Evolutionary conservation across 306 rosid genomes (phyloP).

Genomic region (Lathyrus oleraceus): DNA sequence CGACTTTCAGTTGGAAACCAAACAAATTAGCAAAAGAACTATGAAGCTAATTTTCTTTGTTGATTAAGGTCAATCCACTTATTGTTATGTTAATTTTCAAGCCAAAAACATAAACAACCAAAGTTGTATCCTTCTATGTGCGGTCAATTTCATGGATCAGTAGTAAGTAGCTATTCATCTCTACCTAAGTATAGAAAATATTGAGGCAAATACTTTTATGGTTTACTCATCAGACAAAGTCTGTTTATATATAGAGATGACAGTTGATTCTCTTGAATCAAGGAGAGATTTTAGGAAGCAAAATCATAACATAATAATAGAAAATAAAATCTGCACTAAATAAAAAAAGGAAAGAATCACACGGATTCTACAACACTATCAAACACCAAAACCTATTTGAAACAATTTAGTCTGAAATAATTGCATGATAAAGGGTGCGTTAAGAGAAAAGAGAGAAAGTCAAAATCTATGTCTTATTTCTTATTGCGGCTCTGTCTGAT

Average conservation of each 20-base stretch:
- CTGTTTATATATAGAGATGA: not conserved
- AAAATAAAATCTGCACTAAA: not conserved
- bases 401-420: conserved; percentile 1
- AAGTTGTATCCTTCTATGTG: not conserved
- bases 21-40: conserved; percentile 13
- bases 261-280: not conserved
- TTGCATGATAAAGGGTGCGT: not conserved
- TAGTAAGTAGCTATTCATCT: not conserved
- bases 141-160: conserved; percentile 10
- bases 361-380: not conserved
- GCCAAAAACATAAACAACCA: conserved; percentile 11
- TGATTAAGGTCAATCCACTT: conserved; percentile 6
- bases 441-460: not conserved
- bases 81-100: conserved; percentile 11
- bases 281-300: not conserved
- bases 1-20: not conserved
- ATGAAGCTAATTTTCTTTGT: conserved; percentile 15
- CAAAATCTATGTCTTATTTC: not conserved
- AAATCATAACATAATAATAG: not conserved
- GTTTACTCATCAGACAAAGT: not conserved
- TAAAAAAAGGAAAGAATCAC: not conserved
- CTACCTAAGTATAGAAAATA: not conserved
- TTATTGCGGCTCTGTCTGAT: too few relatives aligned
- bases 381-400: conserved; percentile 8
- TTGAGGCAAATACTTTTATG: not conserved